phyloP scores from a whole-genome alignment of 345 rosid species.

The Euphorbia lathyris region DNA sequence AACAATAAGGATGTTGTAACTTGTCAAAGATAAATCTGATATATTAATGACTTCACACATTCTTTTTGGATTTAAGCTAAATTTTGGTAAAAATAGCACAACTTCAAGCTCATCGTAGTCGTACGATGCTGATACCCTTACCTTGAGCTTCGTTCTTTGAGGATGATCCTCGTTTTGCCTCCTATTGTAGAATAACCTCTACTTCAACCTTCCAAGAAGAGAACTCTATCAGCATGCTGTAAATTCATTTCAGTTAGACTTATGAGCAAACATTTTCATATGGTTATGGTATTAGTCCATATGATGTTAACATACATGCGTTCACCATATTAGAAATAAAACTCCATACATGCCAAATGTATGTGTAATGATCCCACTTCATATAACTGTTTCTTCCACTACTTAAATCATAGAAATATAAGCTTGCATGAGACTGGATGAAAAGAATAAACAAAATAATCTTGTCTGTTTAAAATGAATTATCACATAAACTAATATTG shows the following conservation, averaged over 20 bases:
- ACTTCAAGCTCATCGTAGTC: conserved; percentile 56
- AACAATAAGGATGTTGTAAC: neutral
- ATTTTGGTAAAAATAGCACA: neutral
- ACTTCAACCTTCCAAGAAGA: conserved; percentile 70
- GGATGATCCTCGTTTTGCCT: conserved; percentile 69
- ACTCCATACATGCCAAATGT: neutral
- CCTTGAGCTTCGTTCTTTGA: conserved; percentile 96
- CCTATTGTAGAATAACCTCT: conserved; percentile 59
- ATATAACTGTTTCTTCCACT: neutral
- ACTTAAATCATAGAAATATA: neutral
- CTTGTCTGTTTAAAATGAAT: neutral
- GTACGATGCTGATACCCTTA: conserved; percentile 65
- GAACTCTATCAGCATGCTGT: conserved; percentile 15
- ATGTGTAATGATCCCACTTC: neutral
- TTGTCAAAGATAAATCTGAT: neutral
- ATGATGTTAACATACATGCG: neutral
- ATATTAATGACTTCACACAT: neutral
- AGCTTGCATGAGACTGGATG: neutral
- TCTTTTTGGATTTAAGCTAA: neutral
- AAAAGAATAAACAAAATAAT: neutral
- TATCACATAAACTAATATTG: neutral
- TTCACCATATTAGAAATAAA: neutral
- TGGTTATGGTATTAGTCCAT: neutral
- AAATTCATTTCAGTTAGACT: conserved; percentile 4
- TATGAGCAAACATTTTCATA: conserved; percentile 11